Conservation (phyloP, 495 filamentous ascomycete species). For the Elaphomyces granulatus region DNA sequence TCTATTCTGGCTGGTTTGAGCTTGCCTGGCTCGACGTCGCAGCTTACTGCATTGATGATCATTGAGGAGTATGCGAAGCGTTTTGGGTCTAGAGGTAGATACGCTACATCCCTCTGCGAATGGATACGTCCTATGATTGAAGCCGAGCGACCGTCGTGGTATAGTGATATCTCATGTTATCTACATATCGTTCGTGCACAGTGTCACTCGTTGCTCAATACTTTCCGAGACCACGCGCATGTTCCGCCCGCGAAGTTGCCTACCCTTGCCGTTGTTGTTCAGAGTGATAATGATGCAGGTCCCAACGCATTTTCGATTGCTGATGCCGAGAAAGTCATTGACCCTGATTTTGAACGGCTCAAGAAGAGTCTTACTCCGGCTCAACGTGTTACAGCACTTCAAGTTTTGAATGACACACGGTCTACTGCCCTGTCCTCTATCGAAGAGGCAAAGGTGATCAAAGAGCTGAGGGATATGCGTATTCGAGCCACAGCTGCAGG, state of each 20-base stretch:
- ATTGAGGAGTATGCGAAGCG: slow-evolving; percentile 70
- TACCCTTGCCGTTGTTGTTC: slow-evolving; percentile 69
- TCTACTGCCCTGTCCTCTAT: slow-evolving; percentile 54
- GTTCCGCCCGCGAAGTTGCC: slow-evolving; percentile 60
- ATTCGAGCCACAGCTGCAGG: slow-evolving; percentile 76
- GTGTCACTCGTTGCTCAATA: slow-evolving; percentile 74
- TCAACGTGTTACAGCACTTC: slow-evolving; percentile 62
- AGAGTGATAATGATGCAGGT: slow-evolving; percentile 81
- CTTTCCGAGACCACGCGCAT: slow-evolving; percentile 77
- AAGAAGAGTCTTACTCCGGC: slow-evolving; percentile 74
- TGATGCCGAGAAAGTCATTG: slow-evolving; percentile 74
- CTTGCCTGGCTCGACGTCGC: slow-evolving; percentile 66
- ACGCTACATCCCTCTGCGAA: slow-evolving; percentile 39
- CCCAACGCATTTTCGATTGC: slow-evolving; percentile 79
- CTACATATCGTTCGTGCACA: slow-evolving; percentile 79
- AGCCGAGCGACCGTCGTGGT: slow-evolving; percentile 61
- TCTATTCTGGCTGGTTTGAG: slow-evolving; percentile 46
- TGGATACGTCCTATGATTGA: slow-evolving; percentile 61
- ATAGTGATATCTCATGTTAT: slow-evolving; percentile 77
- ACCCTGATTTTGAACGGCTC: slow-evolving; percentile 67
- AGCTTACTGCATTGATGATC: slow-evolving; percentile 68
- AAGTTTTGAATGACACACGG: slow-evolving; percentile 61
- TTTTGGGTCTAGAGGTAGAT: slow-evolving; percentile 26
- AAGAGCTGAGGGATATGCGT: slow-evolving; percentile 72
- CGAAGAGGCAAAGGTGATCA: slow-evolving; percentile 59